A percentile compares a stretch with the other conserved stretches of the same genome.
These are phyloP conservation scores for Teratosphaeria epicoccoides DNA, from an alignment of 2,329 filamentous ascomycete genomes.

Conservation along the genomic window DNA sequence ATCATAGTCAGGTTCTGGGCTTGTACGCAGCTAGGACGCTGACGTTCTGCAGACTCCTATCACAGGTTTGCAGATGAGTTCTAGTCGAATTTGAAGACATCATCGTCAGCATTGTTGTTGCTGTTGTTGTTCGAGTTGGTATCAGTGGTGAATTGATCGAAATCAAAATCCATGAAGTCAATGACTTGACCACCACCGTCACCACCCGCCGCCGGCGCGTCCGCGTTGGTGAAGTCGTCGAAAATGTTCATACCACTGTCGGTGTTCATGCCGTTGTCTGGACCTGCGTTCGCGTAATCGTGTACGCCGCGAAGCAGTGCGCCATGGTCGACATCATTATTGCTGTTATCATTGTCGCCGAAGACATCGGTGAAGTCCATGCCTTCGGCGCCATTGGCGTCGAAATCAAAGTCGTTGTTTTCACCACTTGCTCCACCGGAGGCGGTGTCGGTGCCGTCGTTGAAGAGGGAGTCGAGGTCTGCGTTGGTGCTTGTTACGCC, in stretches of 20 bases:
- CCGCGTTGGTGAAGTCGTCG: slow-evolving; percentile 5
- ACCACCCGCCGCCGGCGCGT: slow-evolving; percentile 1
- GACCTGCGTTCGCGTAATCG: slow-evolving; percentile 28
- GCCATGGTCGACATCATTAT: slow-evolving; percentile 23
- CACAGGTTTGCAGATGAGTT: neutral
- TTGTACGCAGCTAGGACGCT: neutral
- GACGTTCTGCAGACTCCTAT: neutral
- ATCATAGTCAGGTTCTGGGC: neutral
- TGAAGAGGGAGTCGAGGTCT: slow-evolving; percentile 28
- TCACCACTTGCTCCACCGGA: slow-evolving; percentile 5
- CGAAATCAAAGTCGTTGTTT: slow-evolving; percentile 25
- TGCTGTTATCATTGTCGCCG: slow-evolving; percentile 8
- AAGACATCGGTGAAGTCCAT: slow-evolving; percentile 12
- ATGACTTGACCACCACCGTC: slow-evolving; percentile 1
- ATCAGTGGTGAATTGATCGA: neutral
- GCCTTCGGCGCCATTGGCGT: slow-evolving; percentile 7
- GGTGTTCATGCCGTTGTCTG: slow-evolving; percentile 1
- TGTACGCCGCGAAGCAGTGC: slow-evolving; percentile 32
- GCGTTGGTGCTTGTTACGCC: slow-evolving; percentile 15
- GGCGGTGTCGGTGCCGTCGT: slow-evolving; percentile 2
- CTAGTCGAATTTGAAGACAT: neutral
- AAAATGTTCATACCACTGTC: neutral
- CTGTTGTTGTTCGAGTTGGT: neutral
- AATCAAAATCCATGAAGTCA: slow-evolving; percentile 1
- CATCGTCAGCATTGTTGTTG: neutral